Evolutionary conservation across 2,329 filamentous ascomycete genomes (phyloP), one percentile per base, ranked within the genome.

Genomic region (Neoscytalidium dimidiatum): DNA sequence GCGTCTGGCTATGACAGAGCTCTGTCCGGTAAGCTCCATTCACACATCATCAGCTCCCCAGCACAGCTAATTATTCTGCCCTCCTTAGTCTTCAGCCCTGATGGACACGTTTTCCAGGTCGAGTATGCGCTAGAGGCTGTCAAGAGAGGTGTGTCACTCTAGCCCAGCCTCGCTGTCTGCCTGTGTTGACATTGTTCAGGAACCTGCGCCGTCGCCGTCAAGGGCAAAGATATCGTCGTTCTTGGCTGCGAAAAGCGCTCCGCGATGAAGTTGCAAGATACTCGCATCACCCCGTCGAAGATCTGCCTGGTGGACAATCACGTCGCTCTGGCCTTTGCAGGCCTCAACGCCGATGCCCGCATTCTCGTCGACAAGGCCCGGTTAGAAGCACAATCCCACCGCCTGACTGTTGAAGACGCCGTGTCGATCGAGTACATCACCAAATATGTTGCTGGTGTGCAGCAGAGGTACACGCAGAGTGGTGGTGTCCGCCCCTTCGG

Each of bases 341-440:
- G 95, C 66, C 86, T 99, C 71, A 99, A 99, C 80, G 95, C 95
- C 78, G 95, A 99, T 82, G 95, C 96, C 74, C 89, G 95, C 77
- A 99, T 99, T 77, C 87, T 99, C 69, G 92, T 99, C 77, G 96
- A 99, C 87, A 98, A 97, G 85, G 95, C 96, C 67, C 90, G 96
- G 73, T 83, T 98, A 80, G 95, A 99, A 83, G 94, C 95, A 56
- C 95, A 99, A 82, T 97, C 93, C 72, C 95, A 99, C 83, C 91
- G 95, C 69, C 85, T 99, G 73, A 98, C 95, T 4, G 93, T 99
- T 66, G 95, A 99, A 79, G 96, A 99, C 78, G 94, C 95, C 64
- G 92, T 96, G 70, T 94, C 92, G 68, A 96, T 99, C 80, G 95
- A 99, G 83, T 99, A 99, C 85, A 97, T 99, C 77, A 98, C 95